Evolutionary conservation across 1,284 basidiomycete species (phyloP), one percentile per base, ranked within the genome.

Genomic region (Cutaneotrichosporon dermatis): DNA sequence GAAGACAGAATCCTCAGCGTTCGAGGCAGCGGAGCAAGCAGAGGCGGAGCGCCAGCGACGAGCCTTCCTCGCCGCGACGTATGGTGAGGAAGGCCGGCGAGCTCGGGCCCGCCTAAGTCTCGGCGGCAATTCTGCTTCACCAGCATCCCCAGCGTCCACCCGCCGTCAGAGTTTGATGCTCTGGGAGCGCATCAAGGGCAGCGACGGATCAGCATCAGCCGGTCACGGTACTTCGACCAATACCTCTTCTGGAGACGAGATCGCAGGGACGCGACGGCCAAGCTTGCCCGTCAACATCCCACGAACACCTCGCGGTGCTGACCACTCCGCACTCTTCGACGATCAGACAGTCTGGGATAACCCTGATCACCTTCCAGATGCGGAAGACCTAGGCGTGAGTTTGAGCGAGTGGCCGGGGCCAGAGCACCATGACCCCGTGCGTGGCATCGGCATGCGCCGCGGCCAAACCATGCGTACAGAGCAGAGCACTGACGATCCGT

Each of bases 21-120:
- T 78, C 59, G 66, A 70, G 44, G 55, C 68, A 50, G 68, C 73
- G 2, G 77, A 79, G 53, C 66, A 66, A 25, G 70, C 69, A n/a
- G 77, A 79, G 56, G 77, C 77, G 13, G 77, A 79, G 45, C 63
- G 72, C 15, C 77, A 79, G 57, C 60, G 72, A 12, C 60, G 70
- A 3, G 75, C 76, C 2, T 79, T 79, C 63, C 51, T 76, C 12
- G 72, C 67, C 4, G 75, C 76, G 1, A 77, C 74, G 4, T 77
- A 71, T 58, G 75, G 75, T 15, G 67, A 60, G 34, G 74, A 75
- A 55, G 69, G 70, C 4, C 66, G 64, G 33, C 57, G 75, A 39
- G 75, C 75, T 4, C 62, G 75, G 37, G 73, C 74, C 35, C 58
- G 75, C 34, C 60, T 76, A 10, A 73, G 70, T 46, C 68, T 76